Percentiles rank a stretch among this genome's conserved stretches.
These are phyloP conservation scores for Panicum hallii DNA, from an alignment of 202 grass and related monocot genomes.

Conservation along the genomic window DNA sequence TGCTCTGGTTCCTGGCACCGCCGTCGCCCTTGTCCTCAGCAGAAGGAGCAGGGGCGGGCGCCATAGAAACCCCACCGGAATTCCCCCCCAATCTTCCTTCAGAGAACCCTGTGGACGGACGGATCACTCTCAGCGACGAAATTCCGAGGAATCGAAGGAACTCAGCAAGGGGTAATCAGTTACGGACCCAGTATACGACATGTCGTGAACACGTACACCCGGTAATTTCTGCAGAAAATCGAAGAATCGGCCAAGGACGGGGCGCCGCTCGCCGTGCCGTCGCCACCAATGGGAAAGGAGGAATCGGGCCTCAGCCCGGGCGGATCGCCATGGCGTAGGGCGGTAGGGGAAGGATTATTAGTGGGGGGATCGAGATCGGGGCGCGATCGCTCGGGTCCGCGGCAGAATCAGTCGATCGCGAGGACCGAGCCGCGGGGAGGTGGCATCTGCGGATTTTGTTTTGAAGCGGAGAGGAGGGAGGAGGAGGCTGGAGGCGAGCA, in stretches of 20 bases:
- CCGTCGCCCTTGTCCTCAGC: not conserved
- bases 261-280: not conserved
- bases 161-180: not conserved
- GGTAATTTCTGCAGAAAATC: no score
- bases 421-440: not conserved
- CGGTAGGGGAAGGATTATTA: no score
- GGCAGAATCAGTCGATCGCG: not conserved
- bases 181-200: not conserved
- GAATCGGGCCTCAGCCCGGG: constrained; percentile 19
- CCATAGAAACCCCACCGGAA: constrained; percentile 28
- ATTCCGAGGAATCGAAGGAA: not conserved
- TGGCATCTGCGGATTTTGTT: not conserved
- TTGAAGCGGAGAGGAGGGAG: not conserved
- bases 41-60: constrained; percentile 5
- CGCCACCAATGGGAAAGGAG: not conserved
- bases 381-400: not conserved
- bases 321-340: not conserved
- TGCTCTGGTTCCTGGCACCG: constrained; percentile 11
- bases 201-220: no score
- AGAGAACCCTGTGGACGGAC: not conserved
- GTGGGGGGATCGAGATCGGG: not conserved
- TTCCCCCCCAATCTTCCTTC: not conserved
- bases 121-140: not conserved
- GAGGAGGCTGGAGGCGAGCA: not conserved
- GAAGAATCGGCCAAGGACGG: not conserved